Evolutionary conservation across 371 early-diverging fungal species (phyloP).

Genomic region (Apophysomyces sp.): DNA sequence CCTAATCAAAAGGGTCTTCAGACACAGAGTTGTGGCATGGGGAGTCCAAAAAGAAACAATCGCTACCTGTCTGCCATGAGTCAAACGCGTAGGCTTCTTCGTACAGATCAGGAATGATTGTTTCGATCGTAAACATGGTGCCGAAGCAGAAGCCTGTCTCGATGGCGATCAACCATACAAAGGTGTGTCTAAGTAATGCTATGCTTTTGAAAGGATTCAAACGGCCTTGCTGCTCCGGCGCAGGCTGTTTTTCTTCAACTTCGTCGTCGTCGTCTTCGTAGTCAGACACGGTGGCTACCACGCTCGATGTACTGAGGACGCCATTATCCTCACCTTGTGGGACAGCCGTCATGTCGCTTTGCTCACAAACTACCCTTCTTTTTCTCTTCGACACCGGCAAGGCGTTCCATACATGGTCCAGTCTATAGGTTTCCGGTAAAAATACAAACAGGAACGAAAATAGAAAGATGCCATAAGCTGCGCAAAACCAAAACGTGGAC

Average conservation of each 20-base stretch:
- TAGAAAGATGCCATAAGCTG: slow-evolving; percentile 58
- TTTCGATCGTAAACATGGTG: slow-evolving; percentile 48
- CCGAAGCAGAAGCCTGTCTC: slow-evolving; percentile 50
- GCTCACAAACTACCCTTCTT: neutral
- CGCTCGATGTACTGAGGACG: neutral
- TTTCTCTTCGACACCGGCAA: neutral
- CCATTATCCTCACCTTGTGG: neutral
- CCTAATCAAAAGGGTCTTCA: slow-evolving; percentile 14
- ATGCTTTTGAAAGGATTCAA: slow-evolving; percentile 34
- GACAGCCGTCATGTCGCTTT: neutral
- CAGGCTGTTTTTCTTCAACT: neutral
- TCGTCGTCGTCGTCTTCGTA: neutral
- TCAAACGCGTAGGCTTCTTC: slow-evolving; percentile 31
- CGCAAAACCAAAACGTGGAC: slow-evolving; percentile 67
- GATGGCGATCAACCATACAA: slow-evolving; percentile 40
- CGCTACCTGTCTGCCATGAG: slow-evolving; percentile 45
- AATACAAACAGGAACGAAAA: slow-evolving; percentile 54
- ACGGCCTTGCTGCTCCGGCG: neutral
- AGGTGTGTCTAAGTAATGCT: slow-evolving; percentile 36
- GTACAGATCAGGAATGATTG: slow-evolving; percentile 39
- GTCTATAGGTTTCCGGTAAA: slow-evolving; percentile 73
- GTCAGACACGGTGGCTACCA: neutral
- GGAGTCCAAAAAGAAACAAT: no score
- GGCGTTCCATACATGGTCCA: slow-evolving; percentile 25
- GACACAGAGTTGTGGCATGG: neutral